These are phyloP conservation scores for Talaromyces stipitatus DNA, from an alignment of 495 filamentous ascomycete species.

Conservation along the genomic window DNA sequence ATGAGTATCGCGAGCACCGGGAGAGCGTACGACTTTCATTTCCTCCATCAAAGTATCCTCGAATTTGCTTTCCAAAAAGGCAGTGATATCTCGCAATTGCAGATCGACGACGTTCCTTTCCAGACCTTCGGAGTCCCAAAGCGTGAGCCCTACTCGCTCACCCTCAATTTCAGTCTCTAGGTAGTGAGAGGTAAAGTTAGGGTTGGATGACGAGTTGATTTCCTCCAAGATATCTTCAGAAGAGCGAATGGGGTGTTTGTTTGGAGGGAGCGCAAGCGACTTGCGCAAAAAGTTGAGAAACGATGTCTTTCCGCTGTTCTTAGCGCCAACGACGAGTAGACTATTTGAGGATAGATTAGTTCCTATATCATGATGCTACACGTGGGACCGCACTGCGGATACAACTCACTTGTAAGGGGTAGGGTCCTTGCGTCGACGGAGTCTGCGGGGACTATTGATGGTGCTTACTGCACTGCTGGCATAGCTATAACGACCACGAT, in stretches of 20 bases:
- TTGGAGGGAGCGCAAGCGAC: constrained; percentile 68
- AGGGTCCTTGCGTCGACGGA: constrained; percentile 91
- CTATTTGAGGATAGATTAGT: constrained; percentile 38
- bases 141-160: constrained; percentile 84
- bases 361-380: background rate
- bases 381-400: too few relatives aligned
- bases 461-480: constrained; percentile 87
- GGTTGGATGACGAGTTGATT: constrained; percentile 35
- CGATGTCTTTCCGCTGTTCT: constrained; percentile 87
- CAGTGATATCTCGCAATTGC: constrained; percentile 82
- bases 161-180: constrained; percentile 91
- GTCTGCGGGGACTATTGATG: constrained; percentile 87
- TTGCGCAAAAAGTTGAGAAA: constrained; percentile 93
- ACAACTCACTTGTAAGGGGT: constrained; percentile 91
- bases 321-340: constrained; percentile 81
- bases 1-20: constrained; percentile 90
- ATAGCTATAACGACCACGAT: constrained; percentile 94
- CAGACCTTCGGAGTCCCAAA: constrained; percentile 93
- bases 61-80: constrained; percentile 95
- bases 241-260: constrained; percentile 56
- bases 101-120: constrained; percentile 92
- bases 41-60: constrained; percentile 97
- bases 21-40: constrained; percentile 91
- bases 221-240: constrained; percentile 43
- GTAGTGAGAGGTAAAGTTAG: constrained; percentile 76